Conservation (phyloP, 1,284 basidiomycete species). For the Naganishia liquefaciens region DNA sequence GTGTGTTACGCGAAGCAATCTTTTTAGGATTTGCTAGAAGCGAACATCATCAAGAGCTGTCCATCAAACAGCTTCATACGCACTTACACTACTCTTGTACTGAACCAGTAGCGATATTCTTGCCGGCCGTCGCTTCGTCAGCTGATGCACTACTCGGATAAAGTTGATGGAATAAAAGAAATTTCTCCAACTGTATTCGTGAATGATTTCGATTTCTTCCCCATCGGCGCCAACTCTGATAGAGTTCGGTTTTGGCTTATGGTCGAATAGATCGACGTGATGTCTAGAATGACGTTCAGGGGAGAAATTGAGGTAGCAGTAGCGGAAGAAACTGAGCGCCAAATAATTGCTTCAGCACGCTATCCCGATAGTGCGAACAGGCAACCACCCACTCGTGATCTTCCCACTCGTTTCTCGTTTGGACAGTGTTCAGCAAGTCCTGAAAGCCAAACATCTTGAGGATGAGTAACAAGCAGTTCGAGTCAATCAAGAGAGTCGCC, state of each 20-base stretch:
- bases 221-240: conserved; percentile 55
- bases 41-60: background rate
- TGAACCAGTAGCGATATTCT: conserved; percentile 94
- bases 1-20: conserved; percentile 89
- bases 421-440: conserved; percentile 79
- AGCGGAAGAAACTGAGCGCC: conserved; percentile 82
- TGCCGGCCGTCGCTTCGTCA: conserved; percentile 92
- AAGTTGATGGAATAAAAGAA: conserved; percentile 99
- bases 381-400: conserved; percentile 70
- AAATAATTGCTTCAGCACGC: conserved; percentile 14
- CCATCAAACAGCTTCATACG: conserved; percentile 3
- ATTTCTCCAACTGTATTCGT: conserved; percentile 96
- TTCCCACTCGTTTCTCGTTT: conserved; percentile 83
- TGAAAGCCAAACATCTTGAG: conserved; percentile 98
- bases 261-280: conserved; percentile 31
- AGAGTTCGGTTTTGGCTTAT: conserved; percentile 52
- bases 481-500: conserved; percentile 89
- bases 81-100: conserved; percentile 90
- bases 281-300: conserved; percentile 47
- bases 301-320: conserved; percentile 75
- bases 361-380: conserved; percentile 30
- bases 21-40: conserved; percentile 83
- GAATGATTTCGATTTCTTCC: conserved; percentile 84
- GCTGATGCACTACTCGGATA: conserved; percentile 95
- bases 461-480: conserved; percentile 89